Conservation (phyloP, 306 rosid genomes). For the Morella rubra region DNA sequence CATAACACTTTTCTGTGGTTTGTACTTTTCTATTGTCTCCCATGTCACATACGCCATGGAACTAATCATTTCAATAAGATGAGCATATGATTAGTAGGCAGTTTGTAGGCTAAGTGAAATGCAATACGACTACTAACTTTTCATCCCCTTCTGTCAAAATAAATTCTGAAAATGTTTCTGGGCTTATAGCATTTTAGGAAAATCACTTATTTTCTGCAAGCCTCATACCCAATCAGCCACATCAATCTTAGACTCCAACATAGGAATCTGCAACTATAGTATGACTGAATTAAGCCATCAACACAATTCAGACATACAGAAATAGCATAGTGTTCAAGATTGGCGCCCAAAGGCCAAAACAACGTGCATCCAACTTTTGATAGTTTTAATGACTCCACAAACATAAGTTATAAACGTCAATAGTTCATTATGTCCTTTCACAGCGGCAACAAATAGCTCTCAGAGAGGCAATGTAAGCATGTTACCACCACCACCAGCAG, state of each 20-base stretch:
- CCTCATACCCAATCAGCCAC: not conserved
- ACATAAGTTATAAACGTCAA: not conserved
- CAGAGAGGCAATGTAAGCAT: not conserved
- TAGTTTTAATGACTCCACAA: not conserved
- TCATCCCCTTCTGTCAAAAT: not conserved
- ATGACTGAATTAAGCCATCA: not conserved
- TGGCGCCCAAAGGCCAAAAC: not conserved
- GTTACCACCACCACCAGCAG: not conserved
- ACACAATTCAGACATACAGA: not conserved
- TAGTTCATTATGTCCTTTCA: not conserved
- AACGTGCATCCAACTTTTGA: not conserved
- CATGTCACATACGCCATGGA: not conserved
- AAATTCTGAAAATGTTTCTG: not conserved
- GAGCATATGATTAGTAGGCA: not conserved
- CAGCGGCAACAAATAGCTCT: not conserved
- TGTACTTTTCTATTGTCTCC: not conserved
- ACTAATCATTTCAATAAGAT: not conserved
- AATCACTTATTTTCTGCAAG: not conserved
- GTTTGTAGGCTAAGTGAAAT: not conserved
- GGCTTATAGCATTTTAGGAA: not conserved
- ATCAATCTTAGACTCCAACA: not conserved
- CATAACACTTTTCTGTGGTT: not conserved
- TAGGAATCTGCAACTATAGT: not conserved
- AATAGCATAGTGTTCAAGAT: not conserved
- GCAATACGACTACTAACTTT: too few species aligned